Conservation (phyloP, 331 rosid genomes). For the Quercus lobata region DNA sequence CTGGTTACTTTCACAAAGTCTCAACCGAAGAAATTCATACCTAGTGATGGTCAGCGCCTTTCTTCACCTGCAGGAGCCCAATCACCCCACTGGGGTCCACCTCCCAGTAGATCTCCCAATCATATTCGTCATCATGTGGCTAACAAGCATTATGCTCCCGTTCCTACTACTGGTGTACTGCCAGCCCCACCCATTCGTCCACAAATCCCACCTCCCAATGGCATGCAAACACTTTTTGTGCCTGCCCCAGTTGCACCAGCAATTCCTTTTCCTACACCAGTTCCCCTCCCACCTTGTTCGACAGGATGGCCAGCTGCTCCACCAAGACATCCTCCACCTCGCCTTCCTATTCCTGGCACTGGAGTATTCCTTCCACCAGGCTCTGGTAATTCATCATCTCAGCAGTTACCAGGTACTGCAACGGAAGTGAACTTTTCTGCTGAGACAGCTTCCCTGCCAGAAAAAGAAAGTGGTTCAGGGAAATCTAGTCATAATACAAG, state of each 20-base stretch:
- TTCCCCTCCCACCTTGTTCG: slow-evolving; percentile 61
- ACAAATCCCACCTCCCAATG: slow-evolving; percentile 57
- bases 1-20: slow-evolving; percentile 74
- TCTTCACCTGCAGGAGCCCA: slow-evolving; percentile 32
- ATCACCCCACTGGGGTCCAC: slow-evolving; percentile 69
- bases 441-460: slow-evolving; percentile 36
- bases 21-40: slow-evolving; percentile 50
- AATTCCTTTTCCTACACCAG: slow-evolving; percentile 65
- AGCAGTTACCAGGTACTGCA: slow-evolving; percentile 28
- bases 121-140: slow-evolving; percentile 57
- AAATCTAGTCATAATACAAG: slow-evolving; percentile 31
- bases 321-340: slow-evolving; percentile 75
- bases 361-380: slow-evolving; percentile 97
- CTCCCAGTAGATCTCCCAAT: slow-evolving; percentile 68
- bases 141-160: slow-evolving; percentile 60
- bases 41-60: slow-evolving; percentile 51
- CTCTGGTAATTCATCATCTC: slow-evolving; percentile 57
- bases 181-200: slow-evolving; percentile 65
- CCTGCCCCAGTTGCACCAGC: slow-evolving; percentile 53
- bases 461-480: slow-evolving; percentile 47
- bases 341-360: slow-evolving; percentile 75
- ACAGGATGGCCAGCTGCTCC: slow-evolving; percentile 76
- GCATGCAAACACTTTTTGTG: slow-evolving; percentile 69
- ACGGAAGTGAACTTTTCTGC: slow-evolving; percentile 34
- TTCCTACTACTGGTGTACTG: slow-evolving; percentile 59